Conservation (phyloP, 2,329 filamentous ascomycete genomes). For the Xylariomycetidae sp. region DNA sequence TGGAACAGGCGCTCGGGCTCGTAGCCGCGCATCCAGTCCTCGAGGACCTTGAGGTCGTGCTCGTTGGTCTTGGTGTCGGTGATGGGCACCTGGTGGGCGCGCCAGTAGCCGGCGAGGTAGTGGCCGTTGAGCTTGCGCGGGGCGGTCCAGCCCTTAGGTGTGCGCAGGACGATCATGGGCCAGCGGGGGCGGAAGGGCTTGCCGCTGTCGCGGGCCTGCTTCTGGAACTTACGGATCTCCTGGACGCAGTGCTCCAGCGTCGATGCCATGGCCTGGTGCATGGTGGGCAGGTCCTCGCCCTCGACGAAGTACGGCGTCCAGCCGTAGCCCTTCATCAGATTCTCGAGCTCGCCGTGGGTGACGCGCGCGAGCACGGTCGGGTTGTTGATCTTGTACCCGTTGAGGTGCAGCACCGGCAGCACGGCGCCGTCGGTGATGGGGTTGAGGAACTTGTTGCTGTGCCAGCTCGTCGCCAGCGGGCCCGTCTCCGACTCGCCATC, state of each 20-base stretch:
- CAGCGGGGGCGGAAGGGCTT: constrained; percentile 65
- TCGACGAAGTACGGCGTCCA: constrained; percentile 79
- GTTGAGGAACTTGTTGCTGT: constrained; percentile 77
- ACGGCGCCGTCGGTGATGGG: constrained; percentile 73
- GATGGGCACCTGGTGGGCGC: constrained; percentile 72
- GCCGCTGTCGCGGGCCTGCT: constrained; percentile 63
- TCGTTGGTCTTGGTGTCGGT: constrained; percentile 61
- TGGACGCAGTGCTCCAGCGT: constrained; percentile 67
- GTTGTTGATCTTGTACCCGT: constrained; percentile 84
- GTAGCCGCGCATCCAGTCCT: constrained; percentile 73
- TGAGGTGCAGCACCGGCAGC: constrained; percentile 70
- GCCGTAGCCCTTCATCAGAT: constrained; percentile 67
- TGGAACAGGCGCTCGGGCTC: constrained; percentile 67
- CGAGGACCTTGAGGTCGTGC: constrained; percentile 60
- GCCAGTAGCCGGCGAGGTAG: constrained; percentile 71
- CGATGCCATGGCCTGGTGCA: constrained; percentile 78
- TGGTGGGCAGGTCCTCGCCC: constrained; percentile 63
- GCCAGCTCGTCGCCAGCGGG: constrained; percentile 72
- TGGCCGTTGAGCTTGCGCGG: constrained; percentile 66
- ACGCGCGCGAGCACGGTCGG: constrained; percentile 69
- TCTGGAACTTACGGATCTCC: constrained; percentile 64
- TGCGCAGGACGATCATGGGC: constrained; percentile 75
- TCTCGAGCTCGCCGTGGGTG: constrained; percentile 64
- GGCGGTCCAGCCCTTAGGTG: constrained; percentile 74
- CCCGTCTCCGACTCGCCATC: constrained; percentile 80